Base-by-base conservation (phyloP, 179 eudicot genomes). In the Beta macrorhiza region DNA sequence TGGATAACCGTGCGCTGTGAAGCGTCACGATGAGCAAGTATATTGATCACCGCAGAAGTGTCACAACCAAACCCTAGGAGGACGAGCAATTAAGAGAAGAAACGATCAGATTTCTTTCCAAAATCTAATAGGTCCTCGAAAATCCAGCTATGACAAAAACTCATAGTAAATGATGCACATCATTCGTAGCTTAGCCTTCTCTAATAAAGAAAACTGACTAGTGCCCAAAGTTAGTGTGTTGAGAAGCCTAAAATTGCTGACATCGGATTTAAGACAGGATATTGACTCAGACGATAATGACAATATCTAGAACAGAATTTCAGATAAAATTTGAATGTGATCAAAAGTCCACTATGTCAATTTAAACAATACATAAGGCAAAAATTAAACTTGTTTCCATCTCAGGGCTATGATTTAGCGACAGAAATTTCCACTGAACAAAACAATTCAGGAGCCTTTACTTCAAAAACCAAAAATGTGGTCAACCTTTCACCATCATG, bases 21-120 rank as follows among this genome's bases (percentile, higher is more conserved):
- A 56, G 90, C 80, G 86, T 93, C 89, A 42, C 95, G 88, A 71
- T 88, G 92, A 72, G 95, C 92, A 80, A 93, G 91, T 32, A 91
- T 88, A 75, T 86, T 85, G 65, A 93, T 74, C 22, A 93, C 90
- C 9, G 88, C 71, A 51, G 89, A 70, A 53, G 90, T 86, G 81
- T 93, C 93, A 84, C 97, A 93, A 52, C 93, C 93, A 78, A 89
- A 86, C 19, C 93, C 93, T 92, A 79, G 20, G 19, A 57, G 64
- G 49, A 64, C 37, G 32, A 65, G 32, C 22, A 51, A 51, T 44
- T 1, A 47, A 29, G 2, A 42, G n/a, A 12, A 42, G 7, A 5
- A 57, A 37, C 42, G 4, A 13, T 8, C 7, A 29, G 3, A 14
- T 22, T 13, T 9, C 17, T 73, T 25, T 32, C 2, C 7, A 5